Evolutionary conservation across 305 asterid species (phyloP).

Genomic region (Rubia balearica): DNA sequence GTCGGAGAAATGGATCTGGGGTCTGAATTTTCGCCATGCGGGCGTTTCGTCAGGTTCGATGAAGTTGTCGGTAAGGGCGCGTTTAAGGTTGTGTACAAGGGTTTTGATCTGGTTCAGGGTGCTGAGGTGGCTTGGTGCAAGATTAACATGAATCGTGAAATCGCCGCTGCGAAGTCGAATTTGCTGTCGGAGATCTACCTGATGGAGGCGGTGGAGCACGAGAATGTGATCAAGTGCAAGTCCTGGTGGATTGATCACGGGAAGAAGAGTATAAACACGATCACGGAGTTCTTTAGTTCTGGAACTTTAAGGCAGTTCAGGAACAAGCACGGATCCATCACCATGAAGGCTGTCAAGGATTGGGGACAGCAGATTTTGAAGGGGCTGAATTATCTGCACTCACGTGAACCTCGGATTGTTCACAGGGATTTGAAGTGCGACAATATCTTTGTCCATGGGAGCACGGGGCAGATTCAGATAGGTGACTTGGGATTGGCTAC

Average conservation of each 20-base stretch:
- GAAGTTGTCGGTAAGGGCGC: slow-evolving; percentile 12
- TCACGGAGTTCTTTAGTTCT: slow-evolving; percentile 10
- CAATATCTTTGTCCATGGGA: slow-evolving; percentile 16
- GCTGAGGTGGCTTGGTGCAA: slow-evolving; percentile 15
- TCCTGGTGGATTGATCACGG: slow-evolving; percentile 9
- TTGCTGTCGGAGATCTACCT: slow-evolving; percentile 7
- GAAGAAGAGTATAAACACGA: not conserved
- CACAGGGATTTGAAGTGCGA: slow-evolving; percentile 19
- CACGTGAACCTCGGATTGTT: slow-evolving; percentile 4
- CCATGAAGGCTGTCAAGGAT: slow-evolving; percentile 6
- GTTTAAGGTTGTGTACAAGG: slow-evolving; percentile 7
- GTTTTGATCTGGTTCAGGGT: slow-evolving; percentile 7
- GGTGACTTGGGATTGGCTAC: slow-evolving; percentile 19
- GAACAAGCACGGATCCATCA: slow-evolving; percentile 2
- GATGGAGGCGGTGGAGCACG: slow-evolving; percentile 10
- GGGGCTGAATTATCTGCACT: slow-evolving; percentile 10
- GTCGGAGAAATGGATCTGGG: slow-evolving; percentile 3
- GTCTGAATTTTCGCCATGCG: slow-evolving; percentile 9
- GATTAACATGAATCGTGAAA: not conserved
- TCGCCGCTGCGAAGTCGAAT: not conserved
- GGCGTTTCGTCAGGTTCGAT: slow-evolving; percentile 9
- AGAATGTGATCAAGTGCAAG: slow-evolving; percentile 3
- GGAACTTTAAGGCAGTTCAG: slow-evolving; percentile 13
- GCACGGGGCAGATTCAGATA: slow-evolving; percentile 10
- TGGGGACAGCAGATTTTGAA: slow-evolving; percentile 14